Evolutionary conservation across 1,139 yeast species (phyloP).

Genomic region (Candida frijolesensis): DNA sequence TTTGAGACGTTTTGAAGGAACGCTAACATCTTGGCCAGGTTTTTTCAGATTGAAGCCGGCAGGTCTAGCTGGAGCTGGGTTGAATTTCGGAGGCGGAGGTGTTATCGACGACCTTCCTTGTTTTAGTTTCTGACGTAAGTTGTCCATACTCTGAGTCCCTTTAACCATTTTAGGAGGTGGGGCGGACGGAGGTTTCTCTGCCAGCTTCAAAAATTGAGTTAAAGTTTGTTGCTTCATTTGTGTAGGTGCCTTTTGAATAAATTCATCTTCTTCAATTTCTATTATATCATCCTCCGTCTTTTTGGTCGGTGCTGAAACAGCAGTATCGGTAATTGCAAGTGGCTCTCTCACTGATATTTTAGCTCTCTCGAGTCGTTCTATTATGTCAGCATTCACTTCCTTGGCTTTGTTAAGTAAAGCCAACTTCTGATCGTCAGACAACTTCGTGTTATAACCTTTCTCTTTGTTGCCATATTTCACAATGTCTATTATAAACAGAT

Average conservation of each 20-base stretch:
- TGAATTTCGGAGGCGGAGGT: constrained; percentile 20
- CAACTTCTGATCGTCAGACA: constrained; percentile 59
- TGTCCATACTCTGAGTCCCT: constrained; percentile 37
- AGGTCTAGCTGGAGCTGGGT: constrained; percentile 77
- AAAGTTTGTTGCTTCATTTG: constrained; percentile 48
- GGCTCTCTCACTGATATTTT: neutral
- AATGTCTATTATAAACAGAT: constrained; percentile 50
- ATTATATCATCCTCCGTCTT: neutral
- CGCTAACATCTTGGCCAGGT: constrained; percentile 11
- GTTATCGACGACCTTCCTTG: constrained; percentile 20
- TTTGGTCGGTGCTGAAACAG: neutral
- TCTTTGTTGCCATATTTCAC: constrained; percentile 68
- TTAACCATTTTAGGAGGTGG: constrained; percentile 40
- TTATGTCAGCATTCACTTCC: constrained; percentile 41
- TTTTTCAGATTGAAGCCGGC: constrained; percentile 71
- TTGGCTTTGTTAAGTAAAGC: constrained; percentile 61
- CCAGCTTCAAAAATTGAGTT: constrained; percentile 47
- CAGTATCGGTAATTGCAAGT: neutral
- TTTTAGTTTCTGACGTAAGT: constrained; percentile 41
- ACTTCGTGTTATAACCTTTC: constrained; percentile 64
- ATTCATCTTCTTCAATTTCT: constrained; percentile 11
- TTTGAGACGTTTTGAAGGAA: constrained; percentile 30
- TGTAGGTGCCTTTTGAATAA: constrained; percentile 8
- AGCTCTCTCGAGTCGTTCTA: constrained; percentile 1
- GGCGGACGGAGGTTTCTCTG: constrained; percentile 41